Evolutionary conservation across 2,329 filamentous ascomycete genomes (phyloP).

Genomic region (Ophiostoma piceae): DNA sequence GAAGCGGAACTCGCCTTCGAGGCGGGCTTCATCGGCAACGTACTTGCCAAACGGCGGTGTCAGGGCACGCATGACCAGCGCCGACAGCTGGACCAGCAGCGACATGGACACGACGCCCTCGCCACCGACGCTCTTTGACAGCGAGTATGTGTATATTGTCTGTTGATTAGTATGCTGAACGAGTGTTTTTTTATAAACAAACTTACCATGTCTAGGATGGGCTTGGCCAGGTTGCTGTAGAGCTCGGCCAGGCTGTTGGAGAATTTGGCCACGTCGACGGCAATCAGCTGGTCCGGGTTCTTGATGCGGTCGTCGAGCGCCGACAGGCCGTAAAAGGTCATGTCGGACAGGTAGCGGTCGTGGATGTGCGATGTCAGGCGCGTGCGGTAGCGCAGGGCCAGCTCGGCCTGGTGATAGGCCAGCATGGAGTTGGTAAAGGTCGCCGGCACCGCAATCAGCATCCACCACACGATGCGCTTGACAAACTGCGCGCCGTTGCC

Average conservation of each 20-base stretch:
- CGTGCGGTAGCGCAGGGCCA: slow-evolving; percentile 87
- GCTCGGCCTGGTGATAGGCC: slow-evolving; percentile 92
- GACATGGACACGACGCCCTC: slow-evolving; percentile 96
- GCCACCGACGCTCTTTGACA: slow-evolving; percentile 91
- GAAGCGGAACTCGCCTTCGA: slow-evolving; percentile 95
- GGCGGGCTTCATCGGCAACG: slow-evolving; percentile 86
- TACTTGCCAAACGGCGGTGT: slow-evolving; percentile 97
- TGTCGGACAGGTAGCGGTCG: slow-evolving; percentile 90
- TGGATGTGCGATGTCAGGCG: slow-evolving; percentile 92
- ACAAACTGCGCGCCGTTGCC: slow-evolving; percentile 89
- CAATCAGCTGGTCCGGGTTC: slow-evolving; percentile 95
- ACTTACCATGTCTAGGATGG: slow-evolving; percentile 71
- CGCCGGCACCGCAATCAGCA: slow-evolving; percentile 90
- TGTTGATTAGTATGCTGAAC: slow-evolving; percentile 27
- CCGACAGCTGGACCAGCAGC: slow-evolving; percentile 85
- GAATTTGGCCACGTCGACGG: slow-evolving; percentile 93
- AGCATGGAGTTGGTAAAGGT: slow-evolving; percentile 99
- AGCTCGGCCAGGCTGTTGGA: slow-evolving; percentile 90
- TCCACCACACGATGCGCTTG: slow-evolving; percentile 91
- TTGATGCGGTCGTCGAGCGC: slow-evolving; percentile 96
- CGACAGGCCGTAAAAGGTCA: slow-evolving; percentile 96
- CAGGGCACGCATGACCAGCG: slow-evolving; percentile 85
- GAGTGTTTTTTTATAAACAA: slow-evolving; percentile 36
- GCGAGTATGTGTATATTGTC: slow-evolving; percentile 86
- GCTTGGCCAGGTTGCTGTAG: slow-evolving; percentile 95